phyloP scores from a whole-genome alignment of 148 eudicot genomes.

The Rhododendron williamsianum region DNA sequence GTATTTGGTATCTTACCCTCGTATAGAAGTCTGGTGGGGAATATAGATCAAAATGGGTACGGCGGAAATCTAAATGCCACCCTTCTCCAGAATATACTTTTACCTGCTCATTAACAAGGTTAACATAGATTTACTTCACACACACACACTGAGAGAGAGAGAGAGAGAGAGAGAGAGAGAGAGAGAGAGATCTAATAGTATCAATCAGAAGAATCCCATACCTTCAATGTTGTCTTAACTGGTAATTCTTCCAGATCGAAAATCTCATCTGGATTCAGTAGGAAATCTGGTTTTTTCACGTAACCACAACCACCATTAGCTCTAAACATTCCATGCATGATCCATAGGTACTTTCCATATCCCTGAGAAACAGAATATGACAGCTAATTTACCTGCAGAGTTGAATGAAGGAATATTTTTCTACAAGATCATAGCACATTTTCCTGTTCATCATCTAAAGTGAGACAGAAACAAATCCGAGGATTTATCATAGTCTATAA shows the following conservation, averaged over 20 bases:
- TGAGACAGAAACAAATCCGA: not conserved
- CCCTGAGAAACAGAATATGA: slow-evolving; percentile 28
- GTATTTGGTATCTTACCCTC: slow-evolving; percentile 30
- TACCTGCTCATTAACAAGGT: slow-evolving; percentile 28
- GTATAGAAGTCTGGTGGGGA: slow-evolving; percentile 79
- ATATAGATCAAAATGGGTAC: slow-evolving; percentile 41
- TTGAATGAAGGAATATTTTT: not conserved
- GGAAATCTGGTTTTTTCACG: slow-evolving; percentile 58
- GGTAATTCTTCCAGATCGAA: slow-evolving; percentile 28
- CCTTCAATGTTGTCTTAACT: slow-evolving; percentile 50
- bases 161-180: not conserved
- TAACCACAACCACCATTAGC: slow-evolving; percentile 77
- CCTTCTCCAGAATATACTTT: slow-evolving; percentile 65
- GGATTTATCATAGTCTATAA: not conserved
- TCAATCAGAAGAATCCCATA: slow-evolving; percentile 5
- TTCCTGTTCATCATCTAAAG: not conserved
- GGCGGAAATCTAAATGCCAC: slow-evolving; percentile 54
- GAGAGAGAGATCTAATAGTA: not conserved
- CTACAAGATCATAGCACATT: not conserved
- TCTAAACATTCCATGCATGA: slow-evolving; percentile 75
- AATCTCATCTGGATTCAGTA: slow-evolving; percentile 27
- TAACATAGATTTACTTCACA: slow-evolving; percentile 1
- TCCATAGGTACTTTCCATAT: slow-evolving; percentile 51
- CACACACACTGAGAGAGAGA: not conserved
- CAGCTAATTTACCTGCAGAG: not conserved